phyloP scores from a whole-genome alignment of 352 stramenopile species.

The Globisporangium solare region DNA sequence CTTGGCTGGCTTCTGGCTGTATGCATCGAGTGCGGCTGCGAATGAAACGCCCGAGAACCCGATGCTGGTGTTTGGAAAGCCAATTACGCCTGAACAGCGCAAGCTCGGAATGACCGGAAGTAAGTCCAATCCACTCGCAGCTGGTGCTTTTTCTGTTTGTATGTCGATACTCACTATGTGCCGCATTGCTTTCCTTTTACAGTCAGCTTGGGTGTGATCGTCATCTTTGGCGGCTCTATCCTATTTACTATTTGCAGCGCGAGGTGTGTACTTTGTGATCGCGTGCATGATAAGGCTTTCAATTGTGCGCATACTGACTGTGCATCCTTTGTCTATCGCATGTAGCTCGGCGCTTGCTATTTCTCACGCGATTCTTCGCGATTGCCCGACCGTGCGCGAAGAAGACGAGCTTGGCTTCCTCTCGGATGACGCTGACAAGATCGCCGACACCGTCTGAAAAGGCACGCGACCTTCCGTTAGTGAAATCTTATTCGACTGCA shows the following conservation, averaged over 20 bases:
- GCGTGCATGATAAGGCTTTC: no score
- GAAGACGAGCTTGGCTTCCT: conserved; percentile 83
- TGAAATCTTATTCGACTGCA: no score
- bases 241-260: conserved; percentile 84
- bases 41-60: conserved; percentile 69
- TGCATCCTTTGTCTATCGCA: no score
- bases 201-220: conserved; percentile 73
- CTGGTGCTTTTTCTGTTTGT: background rate
- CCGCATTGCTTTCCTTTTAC: conserved; percentile 3
- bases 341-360: conserved; percentile 62
- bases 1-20: conserved; percentile 87
- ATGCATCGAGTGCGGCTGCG: conserved; percentile 62
- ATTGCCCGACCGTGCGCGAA: conserved; percentile 66
- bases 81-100: conserved; percentile 68
- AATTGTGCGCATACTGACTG: no score
- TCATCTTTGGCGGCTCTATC: conserved; percentile 82
- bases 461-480: no score
- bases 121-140: conserved; percentile 21
- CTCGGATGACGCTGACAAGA: conserved; percentile 52
- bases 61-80: conserved; percentile 67
- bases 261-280: conserved; percentile 37
- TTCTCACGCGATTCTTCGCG: conserved; percentile 74
- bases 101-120: conserved; percentile 74
- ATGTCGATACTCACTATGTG: conserved; percentile 1
- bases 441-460: conserved; percentile 66